Base-by-base conservation (phyloP, 257 asterid species). In the Knoxia roxburghii region DNA sequence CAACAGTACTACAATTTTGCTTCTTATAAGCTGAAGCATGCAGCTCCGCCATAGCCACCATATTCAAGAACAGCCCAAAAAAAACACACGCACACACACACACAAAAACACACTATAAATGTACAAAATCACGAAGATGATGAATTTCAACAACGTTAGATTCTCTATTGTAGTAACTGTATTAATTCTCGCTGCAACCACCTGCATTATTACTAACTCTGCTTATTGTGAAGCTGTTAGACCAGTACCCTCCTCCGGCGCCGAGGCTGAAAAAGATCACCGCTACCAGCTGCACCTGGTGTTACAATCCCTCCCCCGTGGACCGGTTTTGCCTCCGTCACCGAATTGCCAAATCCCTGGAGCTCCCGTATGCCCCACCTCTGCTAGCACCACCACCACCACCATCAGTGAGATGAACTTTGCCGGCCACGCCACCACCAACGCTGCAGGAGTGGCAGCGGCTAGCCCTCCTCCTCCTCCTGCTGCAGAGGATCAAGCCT, bases 341-440 rank as follows among this genome's bases (percentile, higher is more conserved):
- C 78, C 75, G 0, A 78, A 65, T 43, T 55, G 74, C 52, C 71
- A 76, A 78, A 21, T 75, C 32, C 73, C 75, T 0, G 70, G 75
- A 15, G 40, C 57, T 26, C 14, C 91, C 32, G 49, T 78, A 35
- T 3, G 41, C 41, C 4, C 41, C 6, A 3, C 41, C 41, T 37
- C 41, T 9, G 41, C 9, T 9, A 37, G 6, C 41, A 37, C 41
- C 41, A 37, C 41, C 4, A 37, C 41, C 41, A 37, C 41, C 41
- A 17, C 92, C 23, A 33, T 83, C 30, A 57, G 71, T 59, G 50
- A 73, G 65, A 79, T 68, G 64, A 84, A 82, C 75, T 86, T 78
- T 59, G 87, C 82, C 0, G 82, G 83, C 14, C 48, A 48, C 32
- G 32, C 5, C 46, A 40, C 13, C 45, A 37, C 1, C 35, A n/a